These are phyloP conservation scores for Massariosphaeria phaeospora DNA, from an alignment of 495 filamentous ascomycete genomes.

Conservation along the genomic window DNA sequence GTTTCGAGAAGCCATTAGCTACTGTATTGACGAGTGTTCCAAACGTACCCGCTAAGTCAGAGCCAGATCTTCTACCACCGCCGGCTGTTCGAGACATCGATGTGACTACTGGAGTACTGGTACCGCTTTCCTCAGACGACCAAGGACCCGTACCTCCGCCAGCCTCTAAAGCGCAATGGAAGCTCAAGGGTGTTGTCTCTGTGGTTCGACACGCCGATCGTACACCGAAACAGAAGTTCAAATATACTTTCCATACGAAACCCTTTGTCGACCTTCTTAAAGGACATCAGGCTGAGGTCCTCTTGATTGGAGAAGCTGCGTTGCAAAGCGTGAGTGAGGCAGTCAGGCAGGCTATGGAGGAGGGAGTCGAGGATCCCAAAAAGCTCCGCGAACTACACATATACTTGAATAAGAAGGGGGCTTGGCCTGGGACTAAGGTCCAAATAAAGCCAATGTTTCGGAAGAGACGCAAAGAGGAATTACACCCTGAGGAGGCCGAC, in stretches of 20 bases:
- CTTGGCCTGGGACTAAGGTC: slow-evolving; percentile 93
- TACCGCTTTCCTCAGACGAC: slow-evolving; percentile 24
- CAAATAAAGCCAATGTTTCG: slow-evolving; percentile 99
- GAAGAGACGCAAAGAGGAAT: slow-evolving; percentile 63
- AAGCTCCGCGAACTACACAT: slow-evolving; percentile 81
- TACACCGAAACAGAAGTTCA: slow-evolving; percentile 98
- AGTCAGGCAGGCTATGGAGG: slow-evolving; percentile 68
- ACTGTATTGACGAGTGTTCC: slow-evolving; percentile 1
- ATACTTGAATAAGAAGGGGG: slow-evolving; percentile 83
- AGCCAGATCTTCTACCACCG: slow-evolving; percentile 17
- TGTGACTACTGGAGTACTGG: too few relatives aligned
- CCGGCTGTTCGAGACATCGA: slow-evolving; percentile 17
- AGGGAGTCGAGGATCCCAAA: slow-evolving; percentile 73
- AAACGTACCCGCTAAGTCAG: slow-evolving; percentile 23
- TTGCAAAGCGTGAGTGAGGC: slow-evolving; percentile 84
- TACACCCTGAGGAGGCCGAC: slow-evolving; percentile 29
- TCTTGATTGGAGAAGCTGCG: slow-evolving; percentile 86
- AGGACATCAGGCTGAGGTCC: slow-evolving; percentile 92
- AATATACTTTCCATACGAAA: slow-evolving; percentile 95
- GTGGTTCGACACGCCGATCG: slow-evolving; percentile 94
- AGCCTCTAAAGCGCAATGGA: slow-evolving; percentile 93
- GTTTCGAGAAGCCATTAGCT: slow-evolving; percentile 40
- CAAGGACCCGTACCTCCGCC: slow-evolving; percentile 59
- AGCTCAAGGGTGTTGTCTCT: slow-evolving; percentile 95
- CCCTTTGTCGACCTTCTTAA: slow-evolving; percentile 92